These are phyloP conservation scores for Lathyrus oleraceus DNA, from an alignment of 306 rosid genomes.

Conservation along the genomic window DNA sequence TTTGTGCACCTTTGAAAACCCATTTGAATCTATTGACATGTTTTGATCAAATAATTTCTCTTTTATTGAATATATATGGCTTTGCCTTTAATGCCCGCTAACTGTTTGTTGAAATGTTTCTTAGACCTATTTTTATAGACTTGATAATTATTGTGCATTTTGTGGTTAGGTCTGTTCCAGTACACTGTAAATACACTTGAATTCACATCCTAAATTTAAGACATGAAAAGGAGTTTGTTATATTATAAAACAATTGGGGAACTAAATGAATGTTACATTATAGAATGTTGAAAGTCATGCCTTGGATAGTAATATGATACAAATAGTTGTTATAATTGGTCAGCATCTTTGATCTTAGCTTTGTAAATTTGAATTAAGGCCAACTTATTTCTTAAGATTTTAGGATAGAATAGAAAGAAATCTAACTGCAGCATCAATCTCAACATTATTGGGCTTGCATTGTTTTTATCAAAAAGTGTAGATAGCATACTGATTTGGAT, in stretches of 20 bases:
- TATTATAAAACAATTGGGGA: neutral
- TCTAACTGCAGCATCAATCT: too few species aligned
- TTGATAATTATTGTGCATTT: neutral
- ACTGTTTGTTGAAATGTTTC: slow-evolving; percentile 33
- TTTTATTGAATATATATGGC: neutral
- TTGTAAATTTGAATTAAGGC: neutral
- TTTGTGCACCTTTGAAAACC: neutral
- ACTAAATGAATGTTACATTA: slow-evolving; percentile 9
- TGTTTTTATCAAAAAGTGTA: too few species aligned
- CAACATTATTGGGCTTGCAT: too few species aligned
- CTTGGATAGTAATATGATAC: neutral
- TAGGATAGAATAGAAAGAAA: too few species aligned
- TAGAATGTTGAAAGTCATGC: neutral
- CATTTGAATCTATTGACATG: neutral
- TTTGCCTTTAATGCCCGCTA: neutral
- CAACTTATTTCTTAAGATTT: too few species aligned
- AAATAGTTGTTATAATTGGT: neutral
- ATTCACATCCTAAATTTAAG: neutral
- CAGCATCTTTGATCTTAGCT: neutral
- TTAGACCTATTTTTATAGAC: neutral
- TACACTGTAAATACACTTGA: neutral
- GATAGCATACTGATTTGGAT: neutral
- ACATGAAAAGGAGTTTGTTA: neutral
- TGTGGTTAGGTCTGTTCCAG: neutral
- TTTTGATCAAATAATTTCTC: neutral